Evolutionary conservation across 2,329 filamentous ascomycete genomes (phyloP).

Genomic region (Pseudocercospora fuligena): DNA sequence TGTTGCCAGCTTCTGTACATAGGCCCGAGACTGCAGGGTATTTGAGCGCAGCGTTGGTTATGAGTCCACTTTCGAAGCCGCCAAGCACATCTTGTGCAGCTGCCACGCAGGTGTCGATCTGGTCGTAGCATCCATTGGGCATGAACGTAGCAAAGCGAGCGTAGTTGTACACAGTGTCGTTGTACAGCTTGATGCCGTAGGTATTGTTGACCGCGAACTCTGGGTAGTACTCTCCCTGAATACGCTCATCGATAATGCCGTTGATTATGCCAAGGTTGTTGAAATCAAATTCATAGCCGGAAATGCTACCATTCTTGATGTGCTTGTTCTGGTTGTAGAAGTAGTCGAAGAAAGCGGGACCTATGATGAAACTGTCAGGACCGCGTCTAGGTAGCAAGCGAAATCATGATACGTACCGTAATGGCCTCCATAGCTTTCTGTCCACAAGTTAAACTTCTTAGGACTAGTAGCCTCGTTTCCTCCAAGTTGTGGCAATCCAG

Average conservation of each 20-base stretch:
- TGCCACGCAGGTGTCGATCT: slow-evolving; percentile 58
- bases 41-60: slow-evolving; percentile 20
- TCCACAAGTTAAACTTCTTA: slow-evolving; percentile 30
- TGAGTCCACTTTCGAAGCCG: slow-evolving; percentile 33
- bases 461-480: slow-evolving; percentile 52
- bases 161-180: slow-evolving; percentile 63
- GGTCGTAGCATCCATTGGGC: slow-evolving; percentile 53
- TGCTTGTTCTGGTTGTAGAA: slow-evolving; percentile 61
- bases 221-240: slow-evolving; percentile 54
- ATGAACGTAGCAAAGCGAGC: slow-evolving; percentile 49
- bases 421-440: slow-evolving; percentile 51
- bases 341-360: slow-evolving; percentile 61
- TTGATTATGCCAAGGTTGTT: slow-evolving; percentile 10
- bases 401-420: slow-evolving; percentile 55
- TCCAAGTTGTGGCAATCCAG: slow-evolving; percentile 51
- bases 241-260: slow-evolving; percentile 22
- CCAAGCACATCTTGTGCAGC: slow-evolving; percentile 41
- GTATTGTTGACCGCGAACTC: slow-evolving; percentile 60
- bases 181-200: slow-evolving; percentile 60
- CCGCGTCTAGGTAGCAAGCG: too few relatives aligned
- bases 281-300: slow-evolving; percentile 32
- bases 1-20: slow-evolving; percentile 61
- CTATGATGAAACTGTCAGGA: not conserved
- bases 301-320: slow-evolving; percentile 36
- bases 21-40: slow-evolving; percentile 36